A percentile compares a stretch with the other conserved stretches of the same genome.
Evolutionary conservation across 495 filamentous ascomycete species (phyloP).

Genomic region (Penicillium silybi): DNA sequence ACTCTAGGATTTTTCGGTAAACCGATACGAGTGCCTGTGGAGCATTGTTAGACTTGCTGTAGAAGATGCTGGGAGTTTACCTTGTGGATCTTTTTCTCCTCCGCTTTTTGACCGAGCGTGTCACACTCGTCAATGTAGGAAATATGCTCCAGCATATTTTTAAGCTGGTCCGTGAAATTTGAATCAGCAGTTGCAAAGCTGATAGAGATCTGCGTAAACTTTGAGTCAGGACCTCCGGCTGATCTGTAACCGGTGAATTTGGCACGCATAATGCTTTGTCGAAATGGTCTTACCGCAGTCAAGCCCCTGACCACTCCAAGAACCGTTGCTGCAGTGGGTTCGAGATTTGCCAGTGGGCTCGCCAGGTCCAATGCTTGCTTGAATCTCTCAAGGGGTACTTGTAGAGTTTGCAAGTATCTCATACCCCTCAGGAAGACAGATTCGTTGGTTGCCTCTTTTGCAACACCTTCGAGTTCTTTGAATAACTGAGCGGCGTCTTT

Average conservation of each 20-base stretch:
- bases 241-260: neutral
- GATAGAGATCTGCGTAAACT: neutral
- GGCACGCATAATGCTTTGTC: conserved; percentile 2
- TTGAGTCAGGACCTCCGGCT: neutral
- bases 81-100: neutral
- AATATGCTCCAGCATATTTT: neutral
- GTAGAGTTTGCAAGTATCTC: neutral
- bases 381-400: conserved; percentile 11
- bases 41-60: too few relatives aligned
- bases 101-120: neutral
- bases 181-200: neutral
- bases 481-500: neutral
- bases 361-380: conserved; percentile 16
- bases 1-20: neutral
- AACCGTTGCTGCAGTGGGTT: conserved; percentile 15
- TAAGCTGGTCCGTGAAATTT: neutral
- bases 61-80: neutral
- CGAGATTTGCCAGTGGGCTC: conserved; percentile 8
- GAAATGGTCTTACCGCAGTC: conserved; percentile 12
- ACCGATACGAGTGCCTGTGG: neutral
- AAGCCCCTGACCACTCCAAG: conserved; percentile 16
- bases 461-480: neutral
- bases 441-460: neutral
- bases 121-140: conserved; percentile 1
- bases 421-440: neutral